Evolutionary conservation across 139 green algal genomes (phyloP).

Genomic region (Astrephomene gubernaculifera): DNA sequence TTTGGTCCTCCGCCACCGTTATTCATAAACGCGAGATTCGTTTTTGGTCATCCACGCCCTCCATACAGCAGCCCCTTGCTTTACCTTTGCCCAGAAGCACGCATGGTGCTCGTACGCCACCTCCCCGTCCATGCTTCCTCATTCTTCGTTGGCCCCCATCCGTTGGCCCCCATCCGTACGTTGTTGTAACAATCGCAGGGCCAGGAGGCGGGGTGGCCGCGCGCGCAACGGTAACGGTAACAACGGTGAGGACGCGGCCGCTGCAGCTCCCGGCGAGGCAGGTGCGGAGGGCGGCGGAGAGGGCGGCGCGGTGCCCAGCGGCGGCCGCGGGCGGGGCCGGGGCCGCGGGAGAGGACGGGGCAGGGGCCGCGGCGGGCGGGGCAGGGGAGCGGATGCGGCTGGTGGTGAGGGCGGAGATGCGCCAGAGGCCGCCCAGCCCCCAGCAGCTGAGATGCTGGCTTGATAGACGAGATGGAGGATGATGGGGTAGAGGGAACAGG

Average conservation of each 20-base stretch:
- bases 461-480: no score
- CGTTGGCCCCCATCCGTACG: neutral
- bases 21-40: no score
- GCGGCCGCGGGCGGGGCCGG: neutral
- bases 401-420: neutral
- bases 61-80: no score
- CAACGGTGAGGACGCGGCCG: neutral
- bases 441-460: slow-evolving; percentile 11
- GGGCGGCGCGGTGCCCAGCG: neutral
- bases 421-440: neutral
- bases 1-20: no score
- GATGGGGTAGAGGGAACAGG: no score
- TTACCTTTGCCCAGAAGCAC: no score
- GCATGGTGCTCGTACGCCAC: neutral
- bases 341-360: slow-evolving; percentile 22
- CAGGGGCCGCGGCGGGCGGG: slow-evolving; percentile 10
- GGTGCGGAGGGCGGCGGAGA: neutral
- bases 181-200: neutral
- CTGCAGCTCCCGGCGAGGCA: neutral
- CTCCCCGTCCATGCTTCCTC: neutral
- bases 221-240: no score
- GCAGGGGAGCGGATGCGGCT: neutral
- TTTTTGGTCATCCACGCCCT: no score
- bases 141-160: neutral
- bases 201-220: neutral